Percentiles rank a stretch among this genome's conserved stretches.
Conservation (phyloP, 2,329 filamentous ascomycete species). For the Sclerotinia sclerotiorum region DNA sequence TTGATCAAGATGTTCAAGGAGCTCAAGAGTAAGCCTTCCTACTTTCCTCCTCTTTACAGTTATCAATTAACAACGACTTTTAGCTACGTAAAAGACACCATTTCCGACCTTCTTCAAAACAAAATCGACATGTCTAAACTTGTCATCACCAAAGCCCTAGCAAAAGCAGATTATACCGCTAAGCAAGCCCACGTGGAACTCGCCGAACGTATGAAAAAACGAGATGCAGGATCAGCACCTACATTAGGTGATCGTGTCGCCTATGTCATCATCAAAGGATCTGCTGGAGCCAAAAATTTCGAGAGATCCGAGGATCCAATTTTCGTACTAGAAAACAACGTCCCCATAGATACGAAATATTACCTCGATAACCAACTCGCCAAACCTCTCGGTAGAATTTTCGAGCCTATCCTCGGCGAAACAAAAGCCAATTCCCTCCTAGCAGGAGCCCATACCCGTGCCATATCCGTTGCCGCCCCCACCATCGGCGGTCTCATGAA, state of each 20-base stretch:
- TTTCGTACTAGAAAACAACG: constrained; percentile 94
- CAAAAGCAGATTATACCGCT: constrained; percentile 83
- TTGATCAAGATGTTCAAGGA: constrained; percentile 84
- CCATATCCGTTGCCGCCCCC: constrained; percentile 88
- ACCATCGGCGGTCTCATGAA: constrained; percentile 95
- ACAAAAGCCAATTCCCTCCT: constrained; percentile 84
- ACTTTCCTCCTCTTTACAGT: background rate
- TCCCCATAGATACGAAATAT: constrained; percentile 97
- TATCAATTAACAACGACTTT: background rate
- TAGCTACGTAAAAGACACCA: constrained; percentile 82
- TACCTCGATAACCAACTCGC: constrained; percentile 98
- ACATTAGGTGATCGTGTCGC: constrained; percentile 22
- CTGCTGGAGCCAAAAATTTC: constrained; percentile 88
- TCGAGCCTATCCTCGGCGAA: constrained; percentile 95
- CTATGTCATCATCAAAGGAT: constrained; percentile 95
- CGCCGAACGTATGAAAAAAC: constrained; percentile 77
- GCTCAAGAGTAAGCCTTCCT: constrained; percentile 78
- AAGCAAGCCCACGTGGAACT: constrained; percentile 97
- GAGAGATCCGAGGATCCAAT: constrained; percentile 97
- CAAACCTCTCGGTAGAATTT: constrained; percentile 91
- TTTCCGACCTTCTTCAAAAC: constrained; percentile 93
- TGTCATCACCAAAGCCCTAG: constrained; percentile 95
- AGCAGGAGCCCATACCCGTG: constrained; percentile 90
- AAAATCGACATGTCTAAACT: constrained; percentile 99
- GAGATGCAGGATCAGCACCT: constrained; percentile 22